Evolutionary conservation across 441 rosid genomes (phyloP), one percentile per base, ranked within the genome.

Genomic region (Cnidoscolus chayamansa): DNA sequence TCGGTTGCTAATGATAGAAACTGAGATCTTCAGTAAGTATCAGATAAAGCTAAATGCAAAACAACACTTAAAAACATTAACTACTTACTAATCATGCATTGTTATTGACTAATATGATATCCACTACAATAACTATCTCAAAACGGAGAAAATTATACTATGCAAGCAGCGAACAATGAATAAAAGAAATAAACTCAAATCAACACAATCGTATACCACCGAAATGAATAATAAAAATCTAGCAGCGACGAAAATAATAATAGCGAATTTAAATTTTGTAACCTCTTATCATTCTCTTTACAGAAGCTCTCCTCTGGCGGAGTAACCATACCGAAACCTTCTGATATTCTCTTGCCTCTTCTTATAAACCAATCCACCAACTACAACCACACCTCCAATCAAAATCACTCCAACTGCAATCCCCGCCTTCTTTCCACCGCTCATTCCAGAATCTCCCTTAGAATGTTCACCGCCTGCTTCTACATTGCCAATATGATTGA

Each of bases 281-380:
- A 59, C 63, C 16, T 48, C 51, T 25, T 35, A 35, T 35, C 40
- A 35, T 48, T 59, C 31, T 31, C 55, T 67, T 75, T 67, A 91
- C 13, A 87, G 91, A 54, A 89, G 71, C 37, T 87, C 91, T 60
- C 78, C 74, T 73, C 88, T 82, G 0, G 80, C 83, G n/a, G 81
- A 84, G 71, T 76, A 74, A 47, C 89, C 73, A 58, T 81, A 86
- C 72, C 80, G 83, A 68, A 91, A 76, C 56, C 92, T 81, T 68
- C 83, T 76, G 6, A 85, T 12, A 75, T 91, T 91, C 13, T 91
- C 85, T 69, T 54, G 80, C 63, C 94, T 82, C 83, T 77, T 91
- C 86, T 86, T 89, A 80, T 86, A 86, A 47, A 88, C 84, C 32
- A 83, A 13, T 13, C 84, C 90, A 17, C 87, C 94, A 0, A 85